Base-by-base conservation (phyloP, 371 early-diverging fungal genomes). In the Circinella umbellata region DNA sequence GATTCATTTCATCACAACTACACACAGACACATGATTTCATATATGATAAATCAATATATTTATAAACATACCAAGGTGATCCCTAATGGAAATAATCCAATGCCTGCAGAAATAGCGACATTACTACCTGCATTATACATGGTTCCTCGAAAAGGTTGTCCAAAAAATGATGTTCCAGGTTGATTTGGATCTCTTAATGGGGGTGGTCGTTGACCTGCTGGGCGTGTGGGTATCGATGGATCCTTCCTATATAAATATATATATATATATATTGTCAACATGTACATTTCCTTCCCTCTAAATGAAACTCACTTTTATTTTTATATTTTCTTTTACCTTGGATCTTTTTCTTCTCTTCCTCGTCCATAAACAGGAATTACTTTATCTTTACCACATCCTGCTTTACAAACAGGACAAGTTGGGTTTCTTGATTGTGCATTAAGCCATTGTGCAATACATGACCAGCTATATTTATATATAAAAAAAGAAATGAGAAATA, bases 281-380 rank as follows among this genome's bases (percentile, higher is more conserved):
- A 14, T 60, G 27, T 60, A 17, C 15, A 60, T 7, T 11, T 13
- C 13, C 1, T 13, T 7, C 14, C 54, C 35, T 57, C 57, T 18
- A 53, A 57, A 10, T 14, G 10, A 5, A 17, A 57, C 20, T 15
- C 53, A 13, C 20, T 18, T 15, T 6, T 27, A 27, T 27, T 27
- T 27, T 27, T 27, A 27, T 27, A 27, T 53, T 53, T 53, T 15
- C 5, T 46, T 27, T 71, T 81, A 86, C 87, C 91, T 89, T 51
- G 93, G 92, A 73, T 92, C 92, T 59, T 85, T 83, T 67, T 84
- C 87, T 70, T 92, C 91, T 68, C 80, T 80, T 27, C 92, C 93
- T 53, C 93, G 87, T 53, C 93, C 92, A 68, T 92, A 92, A 36
- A 92, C 83, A 1, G 93, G 93, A 55, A 92, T 91, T 49, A 92